phyloP scores from a whole-genome alignment of 208 protist genomes.

The Naegleria fowleri region DNA sequence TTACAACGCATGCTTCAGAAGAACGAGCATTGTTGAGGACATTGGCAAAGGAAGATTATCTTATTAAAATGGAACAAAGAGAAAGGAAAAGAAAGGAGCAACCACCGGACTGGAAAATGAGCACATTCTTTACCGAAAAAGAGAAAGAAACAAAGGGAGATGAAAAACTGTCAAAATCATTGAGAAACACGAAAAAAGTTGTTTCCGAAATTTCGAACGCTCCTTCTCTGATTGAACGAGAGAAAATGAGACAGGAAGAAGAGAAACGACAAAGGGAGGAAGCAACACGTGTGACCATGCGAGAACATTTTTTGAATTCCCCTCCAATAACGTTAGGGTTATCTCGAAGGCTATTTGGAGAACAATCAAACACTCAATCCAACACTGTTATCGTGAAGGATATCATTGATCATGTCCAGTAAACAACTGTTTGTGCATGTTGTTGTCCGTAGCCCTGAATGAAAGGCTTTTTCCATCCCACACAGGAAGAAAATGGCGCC shows the following conservation, averaged over 20 bases:
- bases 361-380: background rate
- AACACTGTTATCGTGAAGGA: background rate
- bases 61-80: background rate
- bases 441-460: too few relatives aligned
- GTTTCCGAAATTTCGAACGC: background rate
- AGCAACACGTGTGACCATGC: background rate
- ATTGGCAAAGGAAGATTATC: background rate
- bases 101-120: background rate
- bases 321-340: background rate
- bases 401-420: background rate
- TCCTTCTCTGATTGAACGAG: background rate
- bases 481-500: background rate
- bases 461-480: background rate
- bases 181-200: background rate
- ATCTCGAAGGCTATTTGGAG: background rate
- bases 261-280: background rate
- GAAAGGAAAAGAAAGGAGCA: background rate
- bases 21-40: background rate
- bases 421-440: too few relatives aligned
- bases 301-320: background rate
- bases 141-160: background rate
- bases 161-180: background rate
- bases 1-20: background rate
- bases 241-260: background rate
- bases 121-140: background rate